These are phyloP conservation scores for Tuber magnatum DNA, from an alignment of 495 filamentous ascomycete genomes.

Conservation along the genomic window DNA sequence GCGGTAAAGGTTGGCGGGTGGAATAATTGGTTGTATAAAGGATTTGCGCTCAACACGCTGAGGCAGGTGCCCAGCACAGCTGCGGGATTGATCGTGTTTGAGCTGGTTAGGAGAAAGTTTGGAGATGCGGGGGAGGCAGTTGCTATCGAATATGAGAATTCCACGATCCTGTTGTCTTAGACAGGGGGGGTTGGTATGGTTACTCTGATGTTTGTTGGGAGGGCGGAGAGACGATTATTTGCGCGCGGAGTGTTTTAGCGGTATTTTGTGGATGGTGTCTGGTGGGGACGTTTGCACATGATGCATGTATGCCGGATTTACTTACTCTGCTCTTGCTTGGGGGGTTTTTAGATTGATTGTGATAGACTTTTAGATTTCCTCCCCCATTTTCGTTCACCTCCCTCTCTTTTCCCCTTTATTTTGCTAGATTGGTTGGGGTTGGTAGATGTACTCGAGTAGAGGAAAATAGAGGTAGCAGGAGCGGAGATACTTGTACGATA, in stretches of 20 bases:
- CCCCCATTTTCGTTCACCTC: background rate
- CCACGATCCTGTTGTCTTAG: slow-evolving; percentile 28
- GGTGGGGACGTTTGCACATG: background rate
- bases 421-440: background rate
- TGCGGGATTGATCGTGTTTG: slow-evolving; percentile 83
- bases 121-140: slow-evolving; percentile 54
- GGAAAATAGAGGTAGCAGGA: background rate
- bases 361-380: background rate
- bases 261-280: background rate
- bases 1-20: slow-evolving; percentile 59
- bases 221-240: background rate
- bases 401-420: no score
- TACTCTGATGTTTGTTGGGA: background rate
- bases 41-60: slow-evolving; percentile 66
- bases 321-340: background rate
- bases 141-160: slow-evolving; percentile 30
- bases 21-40: slow-evolving; percentile 65
- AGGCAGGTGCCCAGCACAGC: slow-evolving; percentile 82
- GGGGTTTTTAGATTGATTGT: background rate
- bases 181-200: no score
- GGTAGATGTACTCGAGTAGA: background rate
- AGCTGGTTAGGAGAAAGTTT: slow-evolving; percentile 75
- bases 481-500: background rate
- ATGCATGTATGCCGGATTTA: background rate
- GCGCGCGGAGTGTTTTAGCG: background rate